These are phyloP conservation scores for Fusarium sp. DNA, from an alignment of 2,329 filamentous ascomycete genomes.

Conservation along the genomic window DNA sequence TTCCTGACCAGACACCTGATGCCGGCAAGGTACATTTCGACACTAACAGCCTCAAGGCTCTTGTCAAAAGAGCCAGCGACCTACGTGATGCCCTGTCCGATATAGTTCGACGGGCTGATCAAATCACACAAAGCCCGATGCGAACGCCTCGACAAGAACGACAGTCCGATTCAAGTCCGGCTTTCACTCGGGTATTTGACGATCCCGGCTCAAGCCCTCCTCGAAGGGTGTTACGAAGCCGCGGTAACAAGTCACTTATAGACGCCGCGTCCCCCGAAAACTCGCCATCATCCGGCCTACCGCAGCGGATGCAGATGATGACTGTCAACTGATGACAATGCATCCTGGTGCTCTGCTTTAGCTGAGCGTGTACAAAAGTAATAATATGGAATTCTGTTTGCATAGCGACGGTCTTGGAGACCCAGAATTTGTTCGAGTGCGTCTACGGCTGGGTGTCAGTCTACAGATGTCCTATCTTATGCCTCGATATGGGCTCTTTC, in stretches of 20 bases:
- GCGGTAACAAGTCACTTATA: conserved; percentile 63
- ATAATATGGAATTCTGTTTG: conserved; percentile 47
- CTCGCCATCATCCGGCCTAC: conserved; percentile 60
- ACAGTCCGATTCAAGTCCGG: conserved; percentile 67
- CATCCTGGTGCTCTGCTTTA: conserved; percentile 31
- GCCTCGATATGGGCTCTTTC: conserved; percentile 15
- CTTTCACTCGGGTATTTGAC: conserved; percentile 72
- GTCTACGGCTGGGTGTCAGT: conserved; percentile 20
- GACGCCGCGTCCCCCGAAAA: conserved; percentile 61
- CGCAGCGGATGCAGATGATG: conserved; percentile 70
- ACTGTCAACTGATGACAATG: conserved; percentile 60
- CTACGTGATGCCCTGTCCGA: conserved; percentile 68
- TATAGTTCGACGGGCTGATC: conserved; percentile 66
- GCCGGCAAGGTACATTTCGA: conserved; percentile 69
- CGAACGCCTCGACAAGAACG: conserved; percentile 58
- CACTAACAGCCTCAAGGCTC: conserved; percentile 72
- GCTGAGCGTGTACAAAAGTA: conserved; percentile 46
- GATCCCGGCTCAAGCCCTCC: conserved; percentile 67
- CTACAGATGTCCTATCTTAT: conserved; percentile 17
- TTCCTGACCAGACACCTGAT: conserved; percentile 50
- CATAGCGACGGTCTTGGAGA: conserved; percentile 50
- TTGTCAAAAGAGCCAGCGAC: conserved; percentile 69
- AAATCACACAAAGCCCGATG: conserved; percentile 64
- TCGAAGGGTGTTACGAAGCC: conserved; percentile 60
- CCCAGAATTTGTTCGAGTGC: conserved; percentile 30